Evolutionary conservation across 257 asterid species (phyloP).

Genomic region (Sherardia arvensis): DNA sequence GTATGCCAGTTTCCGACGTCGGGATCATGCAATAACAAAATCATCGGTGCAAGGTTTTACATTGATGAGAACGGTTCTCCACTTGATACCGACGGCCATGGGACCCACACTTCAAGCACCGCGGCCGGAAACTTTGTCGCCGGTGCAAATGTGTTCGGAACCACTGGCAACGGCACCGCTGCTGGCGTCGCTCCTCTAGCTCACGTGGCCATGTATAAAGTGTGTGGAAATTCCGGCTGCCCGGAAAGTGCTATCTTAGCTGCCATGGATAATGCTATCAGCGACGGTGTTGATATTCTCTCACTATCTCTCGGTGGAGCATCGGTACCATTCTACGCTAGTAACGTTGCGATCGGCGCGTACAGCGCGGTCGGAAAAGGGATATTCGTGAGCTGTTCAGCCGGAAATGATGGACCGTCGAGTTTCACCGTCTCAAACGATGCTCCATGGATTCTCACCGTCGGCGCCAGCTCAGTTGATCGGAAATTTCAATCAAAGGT

Average conservation of each 20-base stretch:
- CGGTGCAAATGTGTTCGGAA: background rate
- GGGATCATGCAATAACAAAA: background rate
- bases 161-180: background rate
- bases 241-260: background rate
- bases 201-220: background rate
- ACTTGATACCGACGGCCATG: background rate
- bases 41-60: conserved; percentile 4
- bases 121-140: background rate
- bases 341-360: background rate
- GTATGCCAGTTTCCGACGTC: background rate
- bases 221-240: background rate
- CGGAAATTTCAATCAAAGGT: background rate
- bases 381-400: background rate
- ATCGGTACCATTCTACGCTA: background rate
- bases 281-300: background rate
- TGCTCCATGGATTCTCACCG: background rate
- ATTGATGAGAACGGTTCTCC: background rate
- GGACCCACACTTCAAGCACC: background rate
- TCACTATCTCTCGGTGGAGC: background rate
- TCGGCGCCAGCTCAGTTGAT: background rate
- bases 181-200: background rate
- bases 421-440: background rate
- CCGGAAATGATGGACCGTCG: background rate
- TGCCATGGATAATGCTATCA: background rate
- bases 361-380: background rate